Evolutionary conservation across 208 protist genomes (phyloP).

Genomic region (Leishmania gerbilli): DNA sequence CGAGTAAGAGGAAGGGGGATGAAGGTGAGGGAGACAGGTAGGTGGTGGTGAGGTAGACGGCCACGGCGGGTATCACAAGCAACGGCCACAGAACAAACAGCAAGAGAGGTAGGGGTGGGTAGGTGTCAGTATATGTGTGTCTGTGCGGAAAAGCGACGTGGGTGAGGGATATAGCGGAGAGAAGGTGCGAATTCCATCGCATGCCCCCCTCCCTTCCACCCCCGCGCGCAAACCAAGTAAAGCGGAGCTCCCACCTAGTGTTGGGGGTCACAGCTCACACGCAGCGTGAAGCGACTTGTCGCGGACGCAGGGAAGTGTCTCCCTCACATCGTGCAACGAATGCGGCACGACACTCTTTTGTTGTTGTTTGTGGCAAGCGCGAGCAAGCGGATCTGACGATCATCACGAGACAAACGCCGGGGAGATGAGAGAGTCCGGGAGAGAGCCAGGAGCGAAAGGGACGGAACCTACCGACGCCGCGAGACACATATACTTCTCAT

Average conservation of each 20-base stretch:
- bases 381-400: not conserved
- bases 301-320: not conserved
- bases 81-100: not conserved
- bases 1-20: not conserved
- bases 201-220: not conserved
- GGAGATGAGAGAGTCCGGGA: not conserved
- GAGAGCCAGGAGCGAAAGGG: not conserved
- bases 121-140: not conserved
- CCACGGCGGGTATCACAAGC: not conserved
- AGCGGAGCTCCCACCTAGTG: not conserved
- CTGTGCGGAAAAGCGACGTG: not conserved
- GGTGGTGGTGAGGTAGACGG: not conserved
- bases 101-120: not conserved
- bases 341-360: too few relatives aligned
- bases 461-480: too few relatives aligned
- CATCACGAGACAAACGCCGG: not conserved
- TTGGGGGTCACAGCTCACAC: not conserved
- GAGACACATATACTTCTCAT: not conserved
- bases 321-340: not conserved
- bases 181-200: not conserved
- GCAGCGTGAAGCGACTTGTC: not conserved
- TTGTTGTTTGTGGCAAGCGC: not conserved
- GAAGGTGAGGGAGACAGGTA: not conserved
- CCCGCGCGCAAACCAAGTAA: not conserved
- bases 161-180: not conserved